Evolutionary conservation across 306 rosid species (phyloP), one percentile per base, ranked within the genome.

Genomic region (Quercus engelmannii): DNA sequence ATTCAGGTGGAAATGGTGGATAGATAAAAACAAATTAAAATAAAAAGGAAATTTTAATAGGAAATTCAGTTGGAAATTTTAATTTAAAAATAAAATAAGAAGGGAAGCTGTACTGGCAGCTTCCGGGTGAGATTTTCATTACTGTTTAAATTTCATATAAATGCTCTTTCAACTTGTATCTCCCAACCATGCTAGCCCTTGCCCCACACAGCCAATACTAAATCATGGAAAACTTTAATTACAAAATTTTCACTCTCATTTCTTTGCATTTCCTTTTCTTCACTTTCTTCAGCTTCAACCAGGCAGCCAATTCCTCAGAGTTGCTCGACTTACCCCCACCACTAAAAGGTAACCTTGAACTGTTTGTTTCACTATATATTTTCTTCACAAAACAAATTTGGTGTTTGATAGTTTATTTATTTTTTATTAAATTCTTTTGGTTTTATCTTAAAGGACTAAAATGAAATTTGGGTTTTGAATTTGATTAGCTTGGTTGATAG

Each of bases 231-330:
- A 62, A 30, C 19, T 70, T 84, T 43, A 6, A 30, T 64, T 69
- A 51, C 33, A 57, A 74, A n/a, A 33, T 33, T 14, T 14, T 64
- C 70, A 72, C n/a, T 28, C 43, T 28, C 43, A 58, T 76, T 69
- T 28, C 49, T 59, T 72, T 69, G 65, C 74, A 59, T 26, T 73
- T 75, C 26, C 65, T 86, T 21, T 62, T 86, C 78, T 25, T 82
- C n/a, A 64, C 79, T 15, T 35, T 62, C 82, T 55, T 73, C 46
- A 14, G 64, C 61, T 31, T 38, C 73, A 54, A 70, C 41, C 55
- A 62, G 12, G 52, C 69, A 46, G 38, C 62, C 58, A 12, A 25
- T 33, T 74, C 68, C 11, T n/a, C 80, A 17, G 58, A 62, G 68
- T 30, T 71, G 78, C 46, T 41, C 12, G 46, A 41, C 11, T 41